Evolutionary conservation across 1,139 yeast genomes (phyloP).

Genomic region (Diutina ranongensis): DNA sequence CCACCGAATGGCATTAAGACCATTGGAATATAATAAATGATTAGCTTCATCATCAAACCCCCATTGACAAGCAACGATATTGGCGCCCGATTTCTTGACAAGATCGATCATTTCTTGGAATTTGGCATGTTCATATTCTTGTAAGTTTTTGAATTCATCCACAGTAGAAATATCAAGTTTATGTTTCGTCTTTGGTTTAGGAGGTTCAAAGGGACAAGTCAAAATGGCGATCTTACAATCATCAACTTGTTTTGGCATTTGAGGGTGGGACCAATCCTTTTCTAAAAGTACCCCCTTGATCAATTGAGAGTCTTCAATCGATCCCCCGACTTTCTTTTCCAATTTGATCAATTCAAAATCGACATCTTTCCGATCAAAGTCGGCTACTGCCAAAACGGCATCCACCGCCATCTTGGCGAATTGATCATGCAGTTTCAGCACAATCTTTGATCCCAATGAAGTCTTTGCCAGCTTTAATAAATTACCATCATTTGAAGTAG

Average conservation of each 20-base stretch:
- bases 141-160: slow-evolving; percentile 85
- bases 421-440: slow-evolving; percentile 84
- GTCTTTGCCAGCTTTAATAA: slow-evolving; percentile 89
- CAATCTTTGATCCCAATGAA: slow-evolving; percentile 90
- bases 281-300: slow-evolving; percentile 89
- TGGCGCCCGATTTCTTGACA: slow-evolving; percentile 88
- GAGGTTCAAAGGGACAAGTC: slow-evolving; percentile 99
- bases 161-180: slow-evolving; percentile 86
- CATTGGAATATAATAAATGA: slow-evolving; percentile 77
- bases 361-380: slow-evolving; percentile 83
- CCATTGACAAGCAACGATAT: slow-evolving; percentile 97
- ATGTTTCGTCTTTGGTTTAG: slow-evolving; percentile 98
- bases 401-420: slow-evolving; percentile 97
- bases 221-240: slow-evolving; percentile 88
- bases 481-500: slow-evolving; percentile 37
- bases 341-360: slow-evolving; percentile 93
- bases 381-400: slow-evolving; percentile 88
- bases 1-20: slow-evolving; percentile 96
- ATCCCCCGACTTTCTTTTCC: slow-evolving; percentile 93
- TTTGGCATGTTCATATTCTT: slow-evolving; percentile 83
- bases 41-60: slow-evolving; percentile 99
- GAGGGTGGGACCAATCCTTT: slow-evolving; percentile 96
- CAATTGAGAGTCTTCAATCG: slow-evolving; percentile 72
- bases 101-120: slow-evolving; percentile 82
- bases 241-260: slow-evolving; percentile 77